These are phyloP conservation scores for Pleurotus eryngii DNA, from an alignment of 768 basidiomycete species.

Conservation along the genomic window DNA sequence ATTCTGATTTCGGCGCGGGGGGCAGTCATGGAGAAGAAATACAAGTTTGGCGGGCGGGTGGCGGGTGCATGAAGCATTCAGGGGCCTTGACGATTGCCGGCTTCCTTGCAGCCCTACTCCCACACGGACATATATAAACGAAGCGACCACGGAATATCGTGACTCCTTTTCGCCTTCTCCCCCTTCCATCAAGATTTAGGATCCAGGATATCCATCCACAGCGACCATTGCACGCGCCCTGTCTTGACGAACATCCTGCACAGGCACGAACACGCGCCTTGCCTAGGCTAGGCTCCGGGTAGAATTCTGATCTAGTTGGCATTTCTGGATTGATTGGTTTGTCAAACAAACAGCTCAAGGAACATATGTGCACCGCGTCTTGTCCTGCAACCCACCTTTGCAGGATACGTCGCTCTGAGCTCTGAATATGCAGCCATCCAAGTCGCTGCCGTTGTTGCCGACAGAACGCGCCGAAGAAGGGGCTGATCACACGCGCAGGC, in stretches of 20 bases:
- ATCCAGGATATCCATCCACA: too few relatives aligned
- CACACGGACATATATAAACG: neutral
- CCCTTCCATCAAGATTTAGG: too few relatives aligned
- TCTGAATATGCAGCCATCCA: neutral
- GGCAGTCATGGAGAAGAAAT: too few relatives aligned
- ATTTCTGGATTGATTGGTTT: neutral
- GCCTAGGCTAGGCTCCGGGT: neutral
- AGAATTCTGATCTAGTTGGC: constrained; percentile 1
- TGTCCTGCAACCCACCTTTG: neutral
- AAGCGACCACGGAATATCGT: neutral
- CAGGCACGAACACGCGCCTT: neutral
- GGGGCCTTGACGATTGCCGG: neutral
- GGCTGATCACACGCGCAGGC: too few relatives aligned
- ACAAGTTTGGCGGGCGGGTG: too few relatives aligned
- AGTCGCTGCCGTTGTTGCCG: neutral
- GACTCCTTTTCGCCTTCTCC: neutral
- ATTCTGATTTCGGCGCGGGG: too few relatives aligned
- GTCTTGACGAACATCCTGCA: neutral
- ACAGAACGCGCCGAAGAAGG: neutral
- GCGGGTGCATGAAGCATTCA: neutral
- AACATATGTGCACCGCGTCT: neutral
- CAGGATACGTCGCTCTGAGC: neutral
- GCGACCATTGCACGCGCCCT: too few relatives aligned
- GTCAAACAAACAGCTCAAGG: neutral
- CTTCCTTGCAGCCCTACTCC: neutral